phyloP scores from a whole-genome alignment of 2,329 filamentous ascomycete species.

The Colletotrichum abscissum region DNA sequence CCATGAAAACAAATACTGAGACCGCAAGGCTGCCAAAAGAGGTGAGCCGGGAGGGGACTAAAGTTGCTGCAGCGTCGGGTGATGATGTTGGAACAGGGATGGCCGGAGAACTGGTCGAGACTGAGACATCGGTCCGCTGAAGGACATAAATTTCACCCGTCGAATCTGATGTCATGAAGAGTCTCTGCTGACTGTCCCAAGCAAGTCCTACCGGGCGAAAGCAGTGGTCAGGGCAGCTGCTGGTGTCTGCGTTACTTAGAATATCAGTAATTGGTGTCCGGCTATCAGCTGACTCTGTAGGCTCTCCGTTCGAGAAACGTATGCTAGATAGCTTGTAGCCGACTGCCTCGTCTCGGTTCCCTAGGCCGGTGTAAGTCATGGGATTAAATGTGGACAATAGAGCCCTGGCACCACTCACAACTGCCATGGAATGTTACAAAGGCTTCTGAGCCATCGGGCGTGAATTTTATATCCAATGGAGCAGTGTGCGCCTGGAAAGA shows the following conservation, averaged over 20 bases:
- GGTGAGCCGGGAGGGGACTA: not conserved
- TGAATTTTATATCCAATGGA: slow-evolving; percentile 74
- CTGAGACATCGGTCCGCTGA: not conserved
- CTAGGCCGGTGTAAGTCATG: slow-evolving; percentile 38
- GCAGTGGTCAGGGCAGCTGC: slow-evolving; percentile 58
- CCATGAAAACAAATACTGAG: not conserved
- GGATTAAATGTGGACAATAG: slow-evolving; percentile 19
- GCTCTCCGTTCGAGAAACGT: slow-evolving; percentile 55
- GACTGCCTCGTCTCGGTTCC: slow-evolving; percentile 53
- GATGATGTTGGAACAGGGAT: not conserved
- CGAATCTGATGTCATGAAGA: slow-evolving; percentile 65
- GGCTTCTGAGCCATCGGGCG: slow-evolving; percentile 61
- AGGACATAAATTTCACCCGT: slow-evolving; percentile 67
- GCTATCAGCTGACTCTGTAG: slow-evolving; percentile 52
- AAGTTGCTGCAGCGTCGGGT: not conserved
- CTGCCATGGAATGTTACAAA: slow-evolving; percentile 74
- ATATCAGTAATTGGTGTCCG: slow-evolving; percentile 61
- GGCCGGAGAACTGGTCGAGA: not conserved
- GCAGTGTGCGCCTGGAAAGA: slow-evolving; percentile 72
- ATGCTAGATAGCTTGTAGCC: slow-evolving; percentile 59
- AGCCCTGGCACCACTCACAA: slow-evolving; percentile 55
- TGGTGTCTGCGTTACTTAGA: slow-evolving; percentile 64
- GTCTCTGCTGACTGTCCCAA: slow-evolving; percentile 50
- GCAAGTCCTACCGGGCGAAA: slow-evolving; percentile 64
- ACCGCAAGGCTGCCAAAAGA: not conserved